phyloP scores from a whole-genome alignment of 2,329 filamentous ascomycete genomes.

The Cladosporium sphaerospermum region DNA sequence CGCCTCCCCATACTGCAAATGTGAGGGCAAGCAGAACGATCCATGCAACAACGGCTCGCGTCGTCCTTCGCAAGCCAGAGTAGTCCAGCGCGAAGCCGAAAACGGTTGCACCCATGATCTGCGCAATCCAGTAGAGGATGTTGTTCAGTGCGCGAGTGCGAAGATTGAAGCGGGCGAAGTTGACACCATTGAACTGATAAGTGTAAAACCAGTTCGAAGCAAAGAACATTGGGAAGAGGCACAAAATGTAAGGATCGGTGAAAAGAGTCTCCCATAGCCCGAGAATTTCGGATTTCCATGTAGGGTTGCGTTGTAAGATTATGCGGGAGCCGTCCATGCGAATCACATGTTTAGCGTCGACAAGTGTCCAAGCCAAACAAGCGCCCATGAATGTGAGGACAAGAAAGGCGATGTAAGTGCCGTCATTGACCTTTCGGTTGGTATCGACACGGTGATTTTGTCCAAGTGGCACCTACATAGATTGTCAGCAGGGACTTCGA shows the following conservation, averaged over 20 bases:
- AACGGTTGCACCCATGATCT: constrained; percentile 68
- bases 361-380: constrained; percentile 60
- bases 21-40: constrained; percentile 60
- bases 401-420: constrained; percentile 81
- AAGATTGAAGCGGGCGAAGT: constrained; percentile 63
- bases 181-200: constrained; percentile 72
- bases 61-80: constrained; percentile 51
- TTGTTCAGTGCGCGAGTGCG: constrained; percentile 70
- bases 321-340: constrained; percentile 72
- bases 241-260: constrained; percentile 64
- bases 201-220: constrained; percentile 75
- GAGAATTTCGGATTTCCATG: constrained; percentile 71
- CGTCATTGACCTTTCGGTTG: constrained; percentile 55
- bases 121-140: constrained; percentile 65
- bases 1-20: constrained; percentile 75
- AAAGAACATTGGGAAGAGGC: constrained; percentile 77
- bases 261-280: constrained; percentile 69
- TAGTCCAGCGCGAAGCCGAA: constrained; percentile 68
- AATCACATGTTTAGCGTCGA: constrained; percentile 64
- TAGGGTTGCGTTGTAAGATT: constrained; percentile 85
- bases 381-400: constrained; percentile 73
- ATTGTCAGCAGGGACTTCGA: neutral
- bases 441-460: constrained; percentile 59
- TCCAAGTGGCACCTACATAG: constrained; percentile 59
- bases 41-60: constrained; percentile 61